These are phyloP conservation scores for Ceratobasidium sp. DNA, from an alignment of 1,284 basidiomycete species.

Conservation along the genomic window DNA sequence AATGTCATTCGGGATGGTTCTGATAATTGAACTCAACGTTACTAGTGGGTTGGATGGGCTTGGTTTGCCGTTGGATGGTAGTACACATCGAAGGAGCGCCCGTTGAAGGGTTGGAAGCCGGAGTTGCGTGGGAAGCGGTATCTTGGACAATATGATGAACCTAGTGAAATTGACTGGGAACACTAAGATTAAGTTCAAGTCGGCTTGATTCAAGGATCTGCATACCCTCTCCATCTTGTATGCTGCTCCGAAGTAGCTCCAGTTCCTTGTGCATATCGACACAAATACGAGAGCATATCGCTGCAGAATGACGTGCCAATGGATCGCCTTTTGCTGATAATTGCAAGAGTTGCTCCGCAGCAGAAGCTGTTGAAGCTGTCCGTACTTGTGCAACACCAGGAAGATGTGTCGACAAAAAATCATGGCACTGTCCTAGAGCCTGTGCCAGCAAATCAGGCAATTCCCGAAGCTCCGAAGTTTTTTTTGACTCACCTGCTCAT, in stretches of 20 bases:
- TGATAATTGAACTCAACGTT: conserved; percentile 4
- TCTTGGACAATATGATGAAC: conserved; percentile 40
- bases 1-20: conserved; percentile 6
- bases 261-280: conserved; percentile 41
- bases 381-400: conserved; percentile 31
- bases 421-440: conserved; percentile 45
- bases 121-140: conserved; percentile 3
- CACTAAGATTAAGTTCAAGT: background rate
- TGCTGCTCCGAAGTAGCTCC: conserved; percentile 35
- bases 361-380: conserved; percentile 44
- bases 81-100: conserved; percentile 36
- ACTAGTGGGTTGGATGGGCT: background rate
- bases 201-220: background rate
- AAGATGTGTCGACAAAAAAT: conserved; percentile 38
- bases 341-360: conserved; percentile 42
- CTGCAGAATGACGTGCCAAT: conserved; percentile 34
- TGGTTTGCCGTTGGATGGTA: conserved; percentile 7
- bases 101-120: background rate
- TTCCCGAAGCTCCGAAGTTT: background rate
- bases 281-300: conserved; percentile 44
- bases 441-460: background rate
- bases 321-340: conserved; percentile 14
- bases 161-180: conserved; percentile 43
- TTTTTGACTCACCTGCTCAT: conserved; percentile 42
- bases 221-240: conserved; percentile 44